A percentile compares a stretch with the other conserved stretches of the same genome.
phyloP scores from a whole-genome alignment of 768 basidiomycete species.

The Zangia roseola region DNA sequence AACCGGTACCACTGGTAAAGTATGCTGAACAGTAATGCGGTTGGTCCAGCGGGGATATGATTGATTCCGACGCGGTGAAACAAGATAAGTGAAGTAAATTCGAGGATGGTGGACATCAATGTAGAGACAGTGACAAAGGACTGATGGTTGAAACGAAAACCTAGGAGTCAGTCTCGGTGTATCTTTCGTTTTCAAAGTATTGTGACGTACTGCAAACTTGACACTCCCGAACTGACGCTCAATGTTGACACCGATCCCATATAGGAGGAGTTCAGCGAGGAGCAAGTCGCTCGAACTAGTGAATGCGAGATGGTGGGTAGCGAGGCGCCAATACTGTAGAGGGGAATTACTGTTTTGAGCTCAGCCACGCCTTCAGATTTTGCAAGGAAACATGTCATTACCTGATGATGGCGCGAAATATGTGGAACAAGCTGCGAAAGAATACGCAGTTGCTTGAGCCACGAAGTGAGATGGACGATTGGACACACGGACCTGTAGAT shows the following conservation, averaged over 20 bases:
- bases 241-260: constrained; percentile 64
- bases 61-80: constrained; percentile 71
- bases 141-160: constrained; percentile 37
- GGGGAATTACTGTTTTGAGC: constrained; percentile 31
- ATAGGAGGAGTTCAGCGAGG: constrained; percentile 70
- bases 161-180: constrained; percentile 1
- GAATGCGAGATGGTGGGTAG: constrained; percentile 71
- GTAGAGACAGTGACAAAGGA: constrained; percentile 74
- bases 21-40: constrained; percentile 73
- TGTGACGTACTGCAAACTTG: constrained; percentile 74
- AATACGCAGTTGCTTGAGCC: constrained; percentile 7
- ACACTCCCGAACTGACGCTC: constrained; percentile 86
- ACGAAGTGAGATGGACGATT: neutral
- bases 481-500: constrained; percentile 61
- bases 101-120: constrained; percentile 62
- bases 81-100: constrained; percentile 63
- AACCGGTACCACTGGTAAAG: constrained; percentile 81
- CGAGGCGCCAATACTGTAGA: constrained; percentile 81
- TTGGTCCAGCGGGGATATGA: constrained; percentile 71
- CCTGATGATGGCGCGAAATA: constrained; percentile 87
- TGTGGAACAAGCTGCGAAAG: constrained; percentile 80
- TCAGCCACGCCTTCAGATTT: constrained; percentile 20
- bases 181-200: neutral
- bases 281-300: constrained; percentile 86
- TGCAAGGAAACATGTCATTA: constrained; percentile 29